phyloP scores from a whole-genome alignment of 768 basidiomycete genomes.

The Phylloporus sp. region DNA sequence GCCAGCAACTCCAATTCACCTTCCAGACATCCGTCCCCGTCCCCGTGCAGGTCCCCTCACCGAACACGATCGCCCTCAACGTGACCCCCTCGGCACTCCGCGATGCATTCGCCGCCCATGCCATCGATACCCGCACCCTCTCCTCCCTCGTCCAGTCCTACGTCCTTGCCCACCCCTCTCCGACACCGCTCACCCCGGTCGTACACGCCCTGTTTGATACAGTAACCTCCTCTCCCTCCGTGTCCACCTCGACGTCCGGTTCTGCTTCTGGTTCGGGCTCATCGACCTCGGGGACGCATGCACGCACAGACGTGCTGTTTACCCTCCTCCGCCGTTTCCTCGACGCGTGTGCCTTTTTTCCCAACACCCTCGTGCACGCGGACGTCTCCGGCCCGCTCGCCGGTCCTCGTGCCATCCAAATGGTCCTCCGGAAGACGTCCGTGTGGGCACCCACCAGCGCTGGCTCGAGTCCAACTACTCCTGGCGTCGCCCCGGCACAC shows the following conservation, averaged over 20 bases:
- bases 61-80: conserved; percentile 22
- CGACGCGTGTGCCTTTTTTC: conserved; percentile 49
- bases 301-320: conserved; percentile 10
- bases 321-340: conserved; percentile 43
- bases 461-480: no score
- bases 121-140: conserved; percentile 44
- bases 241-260: conserved; percentile 31
- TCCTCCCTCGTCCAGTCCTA: conserved; percentile 52
- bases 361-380: conserved; percentile 46
- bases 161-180: conserved; percentile 43
- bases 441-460: conserved; percentile 41
- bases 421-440: conserved; percentile 52
- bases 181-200: conserved; percentile 46
- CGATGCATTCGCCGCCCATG: conserved; percentile 31
- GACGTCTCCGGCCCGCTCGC: conserved; percentile 51
- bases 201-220: conserved; percentile 55
- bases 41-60: conserved; percentile 21
- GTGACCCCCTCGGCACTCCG: conserved; percentile 27
- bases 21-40: conserved; percentile 45
- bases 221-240: conserved; percentile 22
- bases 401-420: conserved; percentile 54
- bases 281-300: conserved; percentile 17
- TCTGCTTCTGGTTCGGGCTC: conserved; percentile 30
- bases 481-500: neutral
- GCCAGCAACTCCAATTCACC: conserved; percentile 40